phyloP scores from a whole-genome alignment of 1,139 yeast genomes.

The Lodderomyces orthopsilosis region DNA sequence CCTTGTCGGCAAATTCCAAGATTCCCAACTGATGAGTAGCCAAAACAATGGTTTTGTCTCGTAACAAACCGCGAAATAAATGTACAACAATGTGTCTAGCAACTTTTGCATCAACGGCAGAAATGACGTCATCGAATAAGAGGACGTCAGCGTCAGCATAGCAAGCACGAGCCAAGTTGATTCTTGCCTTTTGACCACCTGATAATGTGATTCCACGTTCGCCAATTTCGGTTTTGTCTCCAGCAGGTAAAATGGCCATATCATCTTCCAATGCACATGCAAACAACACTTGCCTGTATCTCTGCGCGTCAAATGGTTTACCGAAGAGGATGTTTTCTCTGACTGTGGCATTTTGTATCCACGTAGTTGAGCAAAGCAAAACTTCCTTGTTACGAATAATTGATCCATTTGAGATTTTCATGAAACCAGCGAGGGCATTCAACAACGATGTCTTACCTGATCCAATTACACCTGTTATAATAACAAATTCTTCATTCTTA shows the following conservation, averaged over 20 bases:
- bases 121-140: slow-evolving; percentile 41
- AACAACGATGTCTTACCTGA: slow-evolving; percentile 41
- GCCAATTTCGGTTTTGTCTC: slow-evolving; percentile 41
- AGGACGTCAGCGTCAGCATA: slow-evolving; percentile 33
- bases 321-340: slow-evolving; percentile 43
- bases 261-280: slow-evolving; percentile 45
- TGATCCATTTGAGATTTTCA: slow-evolving; percentile 32
- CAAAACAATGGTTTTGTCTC: slow-evolving; percentile 29
- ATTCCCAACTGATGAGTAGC: slow-evolving; percentile 41
- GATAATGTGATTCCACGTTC: slow-evolving; percentile 43
- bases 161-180: slow-evolving; percentile 42
- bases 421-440: slow-evolving; percentile 37
- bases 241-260: slow-evolving; percentile 30
- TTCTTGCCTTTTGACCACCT: slow-evolving; percentile 45
- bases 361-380: slow-evolving; percentile 36
- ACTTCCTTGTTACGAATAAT: slow-evolving; percentile 27
- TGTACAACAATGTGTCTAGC: slow-evolving; percentile 37
- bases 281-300: slow-evolving; percentile 27
- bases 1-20: slow-evolving; percentile 31
- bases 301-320: slow-evolving; percentile 25
- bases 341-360: slow-evolving; percentile 49
- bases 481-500: slow-evolving; percentile 31
- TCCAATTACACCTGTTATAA: slow-evolving; percentile 42
- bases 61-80: slow-evolving; percentile 31
- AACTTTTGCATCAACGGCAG: slow-evolving; percentile 42